Evolutionary conservation across 768 basidiomycete genomes (phyloP), one percentile per base, ranked within the genome.

Genomic region (Zangia roseola): DNA sequence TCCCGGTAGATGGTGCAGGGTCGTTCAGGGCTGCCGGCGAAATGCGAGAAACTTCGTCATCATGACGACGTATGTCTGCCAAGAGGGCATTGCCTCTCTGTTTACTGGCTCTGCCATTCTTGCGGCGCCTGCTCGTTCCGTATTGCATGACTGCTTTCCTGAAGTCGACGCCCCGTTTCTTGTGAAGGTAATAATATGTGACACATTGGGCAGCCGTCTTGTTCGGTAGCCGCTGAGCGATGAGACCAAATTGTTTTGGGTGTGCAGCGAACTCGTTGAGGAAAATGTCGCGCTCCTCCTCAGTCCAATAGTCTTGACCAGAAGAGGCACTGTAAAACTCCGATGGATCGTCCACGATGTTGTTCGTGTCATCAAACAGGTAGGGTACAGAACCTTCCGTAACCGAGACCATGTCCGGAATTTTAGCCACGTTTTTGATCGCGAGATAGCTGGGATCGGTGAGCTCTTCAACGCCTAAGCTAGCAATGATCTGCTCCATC

Each of bases 401-500:
- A 44, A 89, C 84, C 9, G 83, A 81, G 36, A 91, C 74, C 91
- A 97, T 94, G 64, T 97, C 93, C 1, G 94, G 94, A 28, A 97
- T 86, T 42, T 71, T 80, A 16, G 94, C 94, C 28, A 91, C 79
- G 54, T 97, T 97, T 53, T 82, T 78, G 46, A 83, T 73, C 5
- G 92, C 89, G n/a, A 97, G 82, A 53, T 89, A 82, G 54, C 82
- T 88, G 0, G 94, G 91, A 68, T 98, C 94, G n/a, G 86, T 90
- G 25, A 91, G 82, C 51, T 95, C 94, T 54, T 95, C 92, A 57
- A 86, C 88, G 21, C 91, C 93, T 34, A 97, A 73, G 60, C 86
- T 91, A n/a, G 91, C 91, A 49, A 98, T 88, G 62, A 98, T 93
- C 69, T 94, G 92, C 61, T 97, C 91, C 83, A 97, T 94, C 73